phyloP scores from a whole-genome alignment of 2,329 filamentous ascomycete species.

The Lecanicillium sp. region DNA sequence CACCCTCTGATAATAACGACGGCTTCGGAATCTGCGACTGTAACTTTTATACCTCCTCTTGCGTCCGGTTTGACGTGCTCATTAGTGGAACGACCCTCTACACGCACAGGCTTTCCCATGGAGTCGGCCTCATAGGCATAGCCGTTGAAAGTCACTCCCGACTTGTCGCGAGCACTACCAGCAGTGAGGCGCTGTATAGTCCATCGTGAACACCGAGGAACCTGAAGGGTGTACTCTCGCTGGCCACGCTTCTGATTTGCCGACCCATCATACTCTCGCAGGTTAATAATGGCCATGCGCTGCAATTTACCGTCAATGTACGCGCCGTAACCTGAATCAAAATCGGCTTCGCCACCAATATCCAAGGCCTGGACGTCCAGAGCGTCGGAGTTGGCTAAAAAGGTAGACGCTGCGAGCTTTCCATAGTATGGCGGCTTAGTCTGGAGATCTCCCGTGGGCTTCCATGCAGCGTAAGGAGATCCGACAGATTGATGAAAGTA shows the following conservation, averaged over 20 bases:
- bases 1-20: slow-evolving; percentile 14
- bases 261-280: slow-evolving; percentile 11
- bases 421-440: slow-evolving; percentile 16
- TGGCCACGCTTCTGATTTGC: slow-evolving; percentile 3
- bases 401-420: slow-evolving; percentile 14
- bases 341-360: slow-evolving; percentile 8
- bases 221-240: slow-evolving; percentile 10
- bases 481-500: slow-evolving; percentile 32
- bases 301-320: slow-evolving; percentile 10
- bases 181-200: slow-evolving; percentile 12
- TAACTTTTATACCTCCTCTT: slow-evolving; percentile 9
- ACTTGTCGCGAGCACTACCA: slow-evolving; percentile 9
- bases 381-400: slow-evolving; percentile 11
- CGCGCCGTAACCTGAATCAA: slow-evolving; percentile 16
- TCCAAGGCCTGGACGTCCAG: slow-evolving; percentile 9
- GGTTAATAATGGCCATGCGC: slow-evolving; percentile 14
- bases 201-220: slow-evolving; percentile 10
- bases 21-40: slow-evolving; percentile 13
- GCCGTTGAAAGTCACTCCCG: slow-evolving; percentile 14
- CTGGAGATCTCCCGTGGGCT: slow-evolving; percentile 6
- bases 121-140: slow-evolving; percentile 13
- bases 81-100: slow-evolving; percentile 3
- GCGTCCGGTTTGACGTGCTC: slow-evolving; percentile 8
- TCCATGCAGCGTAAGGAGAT: slow-evolving; percentile 17
- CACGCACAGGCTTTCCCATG: slow-evolving; percentile 8